phyloP scores from a whole-genome alignment of 306 rosid species.

The Neltuma alba region DNA sequence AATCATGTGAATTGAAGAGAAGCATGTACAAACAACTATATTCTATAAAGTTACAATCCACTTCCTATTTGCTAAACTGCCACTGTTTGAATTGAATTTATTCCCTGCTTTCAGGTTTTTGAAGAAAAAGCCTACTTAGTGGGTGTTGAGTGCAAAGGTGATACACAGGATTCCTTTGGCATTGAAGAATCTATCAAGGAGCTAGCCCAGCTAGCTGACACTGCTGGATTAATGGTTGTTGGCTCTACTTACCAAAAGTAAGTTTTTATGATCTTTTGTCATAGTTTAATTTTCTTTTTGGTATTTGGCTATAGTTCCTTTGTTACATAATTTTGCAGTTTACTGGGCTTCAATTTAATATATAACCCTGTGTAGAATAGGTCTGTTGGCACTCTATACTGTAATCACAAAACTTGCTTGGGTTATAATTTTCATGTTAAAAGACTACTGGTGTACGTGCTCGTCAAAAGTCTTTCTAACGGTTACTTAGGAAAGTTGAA shows the following conservation, averaged over 20 bases:
- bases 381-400: neutral
- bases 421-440: neutral
- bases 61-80: slow-evolving; percentile 6
- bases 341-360: slow-evolving; percentile 4
- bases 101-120: slow-evolving; percentile 56
- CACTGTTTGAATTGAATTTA: neutral
- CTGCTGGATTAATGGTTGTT: slow-evolving; percentile 88
- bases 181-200: slow-evolving; percentile 79
- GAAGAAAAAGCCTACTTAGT: slow-evolving; percentile 90
- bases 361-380: neutral
- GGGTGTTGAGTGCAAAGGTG: slow-evolving; percentile 79
- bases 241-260: slow-evolving; percentile 87
- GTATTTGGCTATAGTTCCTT: slow-evolving; percentile 12
- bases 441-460: neutral
- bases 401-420: neutral
- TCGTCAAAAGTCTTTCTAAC: neutral
- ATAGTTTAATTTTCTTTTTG: slow-evolving; percentile 9
- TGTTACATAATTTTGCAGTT: slow-evolving; percentile 5
- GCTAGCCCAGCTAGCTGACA: slow-evolving; percentile 86
- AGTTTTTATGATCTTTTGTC: neutral
- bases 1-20: neutral
- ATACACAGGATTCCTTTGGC: slow-evolving; percentile 55
- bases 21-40: neutral
- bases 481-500: neutral
- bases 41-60: neutral